Evolutionary conservation across 192 early-diverging fungal genomes (phyloP), one percentile per base, ranked within the genome.

Genomic region (Spizellomyces punctatus): DNA sequence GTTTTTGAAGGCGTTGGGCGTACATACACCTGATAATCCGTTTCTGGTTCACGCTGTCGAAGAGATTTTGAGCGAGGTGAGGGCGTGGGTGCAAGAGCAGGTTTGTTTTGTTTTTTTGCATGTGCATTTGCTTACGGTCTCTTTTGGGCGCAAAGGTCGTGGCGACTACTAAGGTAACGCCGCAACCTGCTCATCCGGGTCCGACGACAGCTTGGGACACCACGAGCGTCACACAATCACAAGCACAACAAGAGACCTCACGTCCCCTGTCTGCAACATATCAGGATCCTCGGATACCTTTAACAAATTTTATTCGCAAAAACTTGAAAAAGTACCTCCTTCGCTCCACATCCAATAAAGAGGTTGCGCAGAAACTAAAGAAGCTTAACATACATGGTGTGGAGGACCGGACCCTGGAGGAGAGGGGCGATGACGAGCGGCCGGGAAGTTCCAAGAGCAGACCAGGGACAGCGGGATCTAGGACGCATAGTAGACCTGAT

Each of bases 271-370:
- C 50, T 4, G 14, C 50, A 12, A 54, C 50, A 0, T 2, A 12
- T n/a, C 12, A 12, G 1, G 79, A 75, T n/a, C 64, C 58, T 10
- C 72, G 76, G n/a, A 75, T 59, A 41, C 12, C 43, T 8, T 50
- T 81, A 19, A 70, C 74, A 47, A 69, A 56, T 12, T 84, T 73
- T 56, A 55, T 81, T 10, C 80, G 76, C 43, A 76, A 75, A 64
- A 36, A 55, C 1, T 56, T 84, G 10, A 8, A 68, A 19, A 66
- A 56, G 19, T 81, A 72, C 60, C 63, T 84, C 8, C 63, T 78
- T 19, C 64, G 75, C 2, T 71, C 77, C 17, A 71, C 73, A 17
- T 66, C 71, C 14, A 72, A 79, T 22, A 56, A 55, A 42, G 79
- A 85, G 21, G 47, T 75, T 6, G 14, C 73, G 7, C 16, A 19